These are phyloP conservation scores for Amaranthus hypochondriacus DNA, from an alignment of 148 eudicot species.

Conservation along the genomic window DNA sequence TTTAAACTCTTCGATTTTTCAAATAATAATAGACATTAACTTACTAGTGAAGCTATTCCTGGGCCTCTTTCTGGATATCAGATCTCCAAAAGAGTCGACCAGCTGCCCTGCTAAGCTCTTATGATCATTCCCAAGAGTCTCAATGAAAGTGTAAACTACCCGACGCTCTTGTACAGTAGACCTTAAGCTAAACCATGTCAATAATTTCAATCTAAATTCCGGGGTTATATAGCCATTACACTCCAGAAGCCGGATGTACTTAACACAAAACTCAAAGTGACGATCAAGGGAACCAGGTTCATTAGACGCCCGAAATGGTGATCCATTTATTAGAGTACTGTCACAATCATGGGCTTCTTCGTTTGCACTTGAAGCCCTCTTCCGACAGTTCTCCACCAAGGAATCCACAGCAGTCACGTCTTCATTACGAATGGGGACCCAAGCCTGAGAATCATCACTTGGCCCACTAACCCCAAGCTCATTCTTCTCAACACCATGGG, in stretches of 20 bases:
- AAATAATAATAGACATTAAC: conserved; percentile 11
- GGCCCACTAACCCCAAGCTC: conserved; percentile 52
- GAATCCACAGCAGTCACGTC: conserved; percentile 57
- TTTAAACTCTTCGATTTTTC: background rate
- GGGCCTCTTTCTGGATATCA: conserved; percentile 61
- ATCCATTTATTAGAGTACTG: conserved; percentile 56
- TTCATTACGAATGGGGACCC: conserved; percentile 37
- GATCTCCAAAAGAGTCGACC: conserved; percentile 70
- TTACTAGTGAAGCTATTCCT: conserved; percentile 44
- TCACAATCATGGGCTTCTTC: conserved; percentile 69
- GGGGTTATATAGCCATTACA: conserved; percentile 51
- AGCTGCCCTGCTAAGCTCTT: conserved; percentile 77
- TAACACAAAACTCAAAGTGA: conserved; percentile 76
- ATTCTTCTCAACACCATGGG: conserved; percentile 47
- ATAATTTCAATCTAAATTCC: conserved; percentile 68
- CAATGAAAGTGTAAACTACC: conserved; percentile 72
- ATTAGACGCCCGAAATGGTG: conserved; percentile 30
- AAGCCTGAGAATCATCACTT: conserved; percentile 43
- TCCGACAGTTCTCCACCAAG: conserved; percentile 27
- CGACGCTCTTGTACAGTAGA: conserved; percentile 82
- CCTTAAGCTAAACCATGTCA: conserved; percentile 89
- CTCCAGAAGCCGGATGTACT: conserved; percentile 66
- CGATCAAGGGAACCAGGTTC: conserved; percentile 54
- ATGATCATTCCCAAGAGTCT: conserved; percentile 64
- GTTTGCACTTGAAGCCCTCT: conserved; percentile 47